Percentiles rank a stretch among this genome's conserved stretches.
These are phyloP conservation scores for Spraguea lophii DNA, from an alignment of 371 early-diverging fungal genomes.

Conservation along the genomic window DNA sequence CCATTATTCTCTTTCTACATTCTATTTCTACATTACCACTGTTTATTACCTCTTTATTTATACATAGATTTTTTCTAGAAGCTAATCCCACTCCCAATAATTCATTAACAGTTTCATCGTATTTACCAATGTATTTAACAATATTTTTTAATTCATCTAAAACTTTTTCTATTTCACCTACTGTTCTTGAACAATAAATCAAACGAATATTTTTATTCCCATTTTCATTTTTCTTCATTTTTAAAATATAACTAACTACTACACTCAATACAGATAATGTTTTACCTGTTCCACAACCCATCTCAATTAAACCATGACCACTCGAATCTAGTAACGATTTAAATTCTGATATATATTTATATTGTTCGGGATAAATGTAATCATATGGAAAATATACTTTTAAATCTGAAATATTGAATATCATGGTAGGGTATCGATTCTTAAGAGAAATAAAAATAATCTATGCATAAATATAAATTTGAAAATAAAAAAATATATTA, in stretches of 20 bases:
- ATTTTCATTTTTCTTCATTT: neutral
- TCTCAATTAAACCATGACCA: slow-evolving; percentile 86
- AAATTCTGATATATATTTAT: slow-evolving; percentile 84
- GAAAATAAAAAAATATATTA: neutral
- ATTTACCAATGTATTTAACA: slow-evolving; percentile 55
- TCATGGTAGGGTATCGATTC: slow-evolving; percentile 24
- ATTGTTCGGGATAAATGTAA: slow-evolving; percentile 95
- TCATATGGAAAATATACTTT: slow-evolving; percentile 91
- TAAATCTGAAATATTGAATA: slow-evolving; percentile 58
- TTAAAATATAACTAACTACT: slow-evolving; percentile 62
- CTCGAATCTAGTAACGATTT: slow-evolving; percentile 67
- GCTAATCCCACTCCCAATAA: slow-evolving; percentile 83
- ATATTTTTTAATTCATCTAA: slow-evolving; percentile 74
- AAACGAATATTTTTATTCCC: slow-evolving; percentile 49
- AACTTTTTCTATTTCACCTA: slow-evolving; percentile 95
- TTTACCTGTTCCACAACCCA: slow-evolving; percentile 99
- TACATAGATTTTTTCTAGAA: slow-evolving; percentile 75
- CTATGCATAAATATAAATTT: neutral
- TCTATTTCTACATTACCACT: slow-evolving; percentile 11
- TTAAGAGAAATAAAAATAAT: neutral
- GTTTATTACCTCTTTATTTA: slow-evolving; percentile 55
- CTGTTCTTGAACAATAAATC: slow-evolving; percentile 82
- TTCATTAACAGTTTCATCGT: slow-evolving; percentile 49
- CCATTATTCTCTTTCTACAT: slow-evolving; percentile 5
- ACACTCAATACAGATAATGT: slow-evolving; percentile 81